Evolutionary conservation across 2,329 filamentous ascomycete genomes (phyloP).

Genomic region (Xylaria sp.): DNA sequence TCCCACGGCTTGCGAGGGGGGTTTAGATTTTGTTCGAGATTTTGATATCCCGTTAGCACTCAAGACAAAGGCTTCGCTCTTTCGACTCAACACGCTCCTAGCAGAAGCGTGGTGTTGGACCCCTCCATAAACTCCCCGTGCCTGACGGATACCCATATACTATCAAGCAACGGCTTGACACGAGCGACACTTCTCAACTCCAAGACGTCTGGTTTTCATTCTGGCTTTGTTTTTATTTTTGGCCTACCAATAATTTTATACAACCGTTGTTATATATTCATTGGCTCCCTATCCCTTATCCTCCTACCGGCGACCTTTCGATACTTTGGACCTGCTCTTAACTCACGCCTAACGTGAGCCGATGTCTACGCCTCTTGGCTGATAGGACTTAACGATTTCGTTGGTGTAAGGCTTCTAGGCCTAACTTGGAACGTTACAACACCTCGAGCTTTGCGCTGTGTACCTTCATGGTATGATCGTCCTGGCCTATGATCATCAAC

Average conservation of each 20-base stretch:
- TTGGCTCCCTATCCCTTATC: background rate
- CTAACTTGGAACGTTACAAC: background rate
- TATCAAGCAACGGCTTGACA: conserved; percentile 10
- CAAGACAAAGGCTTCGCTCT: conserved; percentile 5
- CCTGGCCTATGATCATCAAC: background rate
- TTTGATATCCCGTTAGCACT: background rate
- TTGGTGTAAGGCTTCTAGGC: background rate
- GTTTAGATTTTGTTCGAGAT: background rate
- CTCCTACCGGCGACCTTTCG: background rate
- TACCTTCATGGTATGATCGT: background rate
- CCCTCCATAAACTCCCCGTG: conserved; percentile 12
- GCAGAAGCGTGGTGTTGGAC: conserved; percentile 14
- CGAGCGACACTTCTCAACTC: conserved; percentile 4
- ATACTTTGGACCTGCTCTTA: conserved; percentile 5
- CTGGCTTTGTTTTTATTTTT: background rate
- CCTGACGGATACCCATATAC: conserved; percentile 4
- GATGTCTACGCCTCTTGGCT: background rate
- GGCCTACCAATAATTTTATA: background rate
- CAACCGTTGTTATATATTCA: background rate
- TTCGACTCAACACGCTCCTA: background rate
- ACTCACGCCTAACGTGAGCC: conserved; percentile 6
- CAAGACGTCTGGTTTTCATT: background rate
- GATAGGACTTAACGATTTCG: background rate
- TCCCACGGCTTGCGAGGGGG: conserved; percentile 18
- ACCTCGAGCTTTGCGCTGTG: conserved; percentile 5